phyloP scores from a whole-genome alignment of 306 rosid genomes.

The Phaseolus lunatus region DNA sequence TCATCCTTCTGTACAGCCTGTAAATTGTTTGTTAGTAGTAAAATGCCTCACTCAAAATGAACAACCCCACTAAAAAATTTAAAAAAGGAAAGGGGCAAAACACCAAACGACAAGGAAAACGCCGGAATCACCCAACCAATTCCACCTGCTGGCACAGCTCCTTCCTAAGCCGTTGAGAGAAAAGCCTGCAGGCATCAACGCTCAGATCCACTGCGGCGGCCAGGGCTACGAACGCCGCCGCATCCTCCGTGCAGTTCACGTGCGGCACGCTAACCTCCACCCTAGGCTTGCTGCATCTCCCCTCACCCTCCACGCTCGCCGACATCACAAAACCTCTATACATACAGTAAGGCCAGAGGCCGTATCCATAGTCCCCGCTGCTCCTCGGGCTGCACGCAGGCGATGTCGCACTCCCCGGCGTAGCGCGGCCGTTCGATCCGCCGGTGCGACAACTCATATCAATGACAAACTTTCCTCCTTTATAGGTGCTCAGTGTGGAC shows the following conservation, averaged over 20 bases:
- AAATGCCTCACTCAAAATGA: conserved; percentile 44
- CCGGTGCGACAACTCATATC: conserved; percentile 53
- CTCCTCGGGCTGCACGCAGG: conserved; percentile 78
- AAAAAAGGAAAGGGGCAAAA: conserved; percentile 31
- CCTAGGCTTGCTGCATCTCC: conserved; percentile 61
- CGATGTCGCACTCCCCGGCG: conserved; percentile 58
- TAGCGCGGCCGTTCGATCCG: conserved; percentile 42
- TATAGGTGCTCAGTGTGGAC: conserved; percentile 62
- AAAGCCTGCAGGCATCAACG: conserved; percentile 66
- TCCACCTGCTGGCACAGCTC: conserved; percentile 62
- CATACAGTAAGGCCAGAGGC: conserved; percentile 79
- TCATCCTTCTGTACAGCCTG: conserved; percentile 61
- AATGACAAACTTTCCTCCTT: conserved; percentile 64
- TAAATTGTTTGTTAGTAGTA: conserved; percentile 58
- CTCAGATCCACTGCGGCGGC: conserved; percentile 71
- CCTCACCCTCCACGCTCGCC: conserved; percentile 63
- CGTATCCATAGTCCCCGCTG: conserved; percentile 81
- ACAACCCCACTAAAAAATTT: conserved; percentile 37
- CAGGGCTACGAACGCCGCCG: conserved; percentile 65
- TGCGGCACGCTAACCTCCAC: conserved; percentile 70
- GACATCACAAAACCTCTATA: conserved; percentile 81
- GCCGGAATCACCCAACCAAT: conserved; percentile 47
- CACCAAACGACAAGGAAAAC: conserved; percentile 36
- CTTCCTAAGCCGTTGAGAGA: conserved; percentile 67
- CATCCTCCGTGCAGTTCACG: conserved; percentile 72